Base-by-base conservation (phyloP, 2,329 filamentous ascomycete species). In the Xylaria sp. region DNA sequence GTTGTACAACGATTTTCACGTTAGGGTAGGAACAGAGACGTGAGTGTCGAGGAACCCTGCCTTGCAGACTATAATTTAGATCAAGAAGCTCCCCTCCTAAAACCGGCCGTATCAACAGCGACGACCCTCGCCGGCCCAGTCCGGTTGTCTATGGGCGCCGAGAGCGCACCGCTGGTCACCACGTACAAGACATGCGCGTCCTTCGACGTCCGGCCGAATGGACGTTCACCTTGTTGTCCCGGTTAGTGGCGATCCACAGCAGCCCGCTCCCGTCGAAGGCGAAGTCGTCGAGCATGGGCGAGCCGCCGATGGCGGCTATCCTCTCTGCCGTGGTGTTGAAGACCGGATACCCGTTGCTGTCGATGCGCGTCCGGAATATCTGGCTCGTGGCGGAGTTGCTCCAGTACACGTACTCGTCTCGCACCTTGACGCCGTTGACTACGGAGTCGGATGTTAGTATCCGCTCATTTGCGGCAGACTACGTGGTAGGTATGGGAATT, bases 401-500 rank as follows among this genome's bases (percentile, higher is more conserved):
- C 63, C 66, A 69, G 56, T 69, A 70, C 39, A 66, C 52, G 39
- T 63, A 63, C 1, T 61, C 63, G 11, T 42, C 50, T 17, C 51
- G 53, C n/a, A 67, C 51, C 39, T 67, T 67, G 5, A 70, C 43
- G 8, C 67, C 67, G 40, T 70, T 68, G 52, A 65, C 29, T 34
- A 13, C 29, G 9, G 11, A 11, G 16, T 34, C 16, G 8, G 11
- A 13, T 4, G 29, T 34, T 34, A 34, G 29, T 13, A 34, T 13
- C 16, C 3, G 29, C 29, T 34, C 29, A 7, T 13, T 34, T 11
- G 5, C 29, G 9, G 29, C 5, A 26, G 4, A 11, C 16, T 7
- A 13, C 29, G 29, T 11, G 29, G 16, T 7, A 34, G n/a, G n/a
- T n/a, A n/a, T n/a, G n/a, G n/a, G n/a, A n/a, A n/a, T n/a, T n/a